Conservation (phyloP, 192 early-diverging fungal genomes). For the Allomyces arbusculus region DNA sequence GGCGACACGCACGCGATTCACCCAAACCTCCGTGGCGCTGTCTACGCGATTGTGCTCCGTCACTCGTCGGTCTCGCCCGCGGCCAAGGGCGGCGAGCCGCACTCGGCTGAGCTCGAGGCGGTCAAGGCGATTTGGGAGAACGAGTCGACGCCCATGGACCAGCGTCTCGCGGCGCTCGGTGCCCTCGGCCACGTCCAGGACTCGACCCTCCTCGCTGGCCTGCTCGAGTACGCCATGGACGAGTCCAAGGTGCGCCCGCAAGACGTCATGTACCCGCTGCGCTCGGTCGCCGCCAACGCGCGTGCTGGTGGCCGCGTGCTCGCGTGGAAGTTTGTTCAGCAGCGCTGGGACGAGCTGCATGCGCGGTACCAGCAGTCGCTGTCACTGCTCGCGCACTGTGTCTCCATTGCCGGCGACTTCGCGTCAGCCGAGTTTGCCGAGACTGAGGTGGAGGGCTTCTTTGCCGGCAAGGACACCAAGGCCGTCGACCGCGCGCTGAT, state of each 20-base stretch:
- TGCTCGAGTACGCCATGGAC: conserved; percentile 16
- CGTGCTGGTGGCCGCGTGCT: conserved; percentile 12
- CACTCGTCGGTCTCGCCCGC: background rate
- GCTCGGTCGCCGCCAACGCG: background rate
- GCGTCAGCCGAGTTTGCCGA: background rate
- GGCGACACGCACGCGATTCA: conserved; percentile 35
- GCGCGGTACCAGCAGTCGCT: background rate
- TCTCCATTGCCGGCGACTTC: background rate
- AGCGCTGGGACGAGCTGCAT: background rate
- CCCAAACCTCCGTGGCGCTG: conserved; percentile 31
- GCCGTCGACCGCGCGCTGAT: conserved; percentile 37
- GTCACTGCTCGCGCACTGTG: background rate
- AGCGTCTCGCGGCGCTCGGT: conserved; percentile 32
- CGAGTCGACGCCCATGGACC: conserved; percentile 25
- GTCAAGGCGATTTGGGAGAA: conserved; percentile 21
- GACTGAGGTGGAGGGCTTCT: conserved; percentile 12
- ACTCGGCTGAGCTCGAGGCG: conserved; percentile 12
- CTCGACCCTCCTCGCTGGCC: conserved; percentile 9
- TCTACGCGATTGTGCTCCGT: conserved; percentile 35
- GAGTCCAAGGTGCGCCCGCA: conserved; percentile 15
- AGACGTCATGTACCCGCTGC: conserved; percentile 11
- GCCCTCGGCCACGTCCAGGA: conserved; percentile 28
- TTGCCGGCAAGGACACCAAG: conserved; percentile 23
- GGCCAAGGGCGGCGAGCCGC: conserved; percentile 16
- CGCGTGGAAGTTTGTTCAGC: background rate